phyloP scores from a whole-genome alignment of 2,329 filamentous ascomycete genomes.

The Hymenoscyphus salicellus region DNA sequence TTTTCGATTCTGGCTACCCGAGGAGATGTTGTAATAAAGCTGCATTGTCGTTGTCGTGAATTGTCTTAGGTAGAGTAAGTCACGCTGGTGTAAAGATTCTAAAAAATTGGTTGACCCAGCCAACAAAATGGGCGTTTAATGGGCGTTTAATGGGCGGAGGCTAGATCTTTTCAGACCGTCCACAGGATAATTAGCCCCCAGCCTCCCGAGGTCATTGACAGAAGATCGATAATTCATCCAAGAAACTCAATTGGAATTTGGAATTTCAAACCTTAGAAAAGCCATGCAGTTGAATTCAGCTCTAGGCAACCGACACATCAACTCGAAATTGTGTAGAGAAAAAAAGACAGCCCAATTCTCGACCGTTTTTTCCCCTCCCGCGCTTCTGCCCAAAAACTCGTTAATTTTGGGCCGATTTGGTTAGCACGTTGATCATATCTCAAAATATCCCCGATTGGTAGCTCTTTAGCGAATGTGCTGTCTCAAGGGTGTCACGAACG shows the following conservation, averaged over 20 bases:
- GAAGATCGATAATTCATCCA: no score
- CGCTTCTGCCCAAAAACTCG: slow-evolving; percentile 16
- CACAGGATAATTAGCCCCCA: not conserved
- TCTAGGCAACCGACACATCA: not conserved
- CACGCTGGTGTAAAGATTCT: not conserved
- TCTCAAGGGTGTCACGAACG: slow-evolving; percentile 10
- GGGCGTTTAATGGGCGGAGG: not conserved
- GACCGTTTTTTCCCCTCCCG: not conserved
- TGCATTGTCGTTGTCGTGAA: no score
- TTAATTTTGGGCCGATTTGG: slow-evolving; percentile 31
- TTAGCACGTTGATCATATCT: slow-evolving; percentile 21
- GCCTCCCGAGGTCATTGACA: no score
- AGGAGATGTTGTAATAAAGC: no score
- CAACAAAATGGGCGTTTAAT: not conserved
- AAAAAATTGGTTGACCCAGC: not conserved
- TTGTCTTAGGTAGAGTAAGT: no score
- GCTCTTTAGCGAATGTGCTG: slow-evolving; percentile 19
- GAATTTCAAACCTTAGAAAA: no score
- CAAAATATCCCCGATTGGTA: slow-evolving; percentile 20
- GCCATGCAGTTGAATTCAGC: not conserved
- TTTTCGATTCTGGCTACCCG: no score
- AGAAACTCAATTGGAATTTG: no score
- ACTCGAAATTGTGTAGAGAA: not conserved
- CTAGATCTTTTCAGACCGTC: not conserved
- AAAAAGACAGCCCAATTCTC: not conserved